Evolutionary conservation across 2,329 filamentous ascomycete species (phyloP), one percentile per base, ranked within the genome.

Genomic region (Diaporthe citri): DNA sequence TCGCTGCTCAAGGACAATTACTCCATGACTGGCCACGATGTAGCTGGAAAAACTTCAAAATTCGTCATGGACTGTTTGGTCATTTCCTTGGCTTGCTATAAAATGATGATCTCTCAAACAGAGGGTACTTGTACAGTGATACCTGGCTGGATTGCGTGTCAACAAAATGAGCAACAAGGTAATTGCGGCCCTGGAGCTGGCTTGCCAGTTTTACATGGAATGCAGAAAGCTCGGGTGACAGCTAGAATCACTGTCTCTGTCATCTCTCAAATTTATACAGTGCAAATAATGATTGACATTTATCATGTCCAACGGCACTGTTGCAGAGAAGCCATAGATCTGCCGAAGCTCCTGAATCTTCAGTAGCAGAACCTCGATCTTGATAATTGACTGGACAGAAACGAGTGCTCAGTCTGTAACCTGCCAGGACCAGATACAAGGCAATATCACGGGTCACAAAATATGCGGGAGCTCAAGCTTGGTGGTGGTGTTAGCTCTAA

Each of bases 401-500:
- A 17, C 59, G 9, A 43, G 20, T 2, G 3, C 7, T 60, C n/a
- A 62, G 36, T 20, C 39, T 10, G 15, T 22, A 9, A 15, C 17
- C 13, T 28, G 34, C 22, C 56, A 25, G 12, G 36, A 20, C 28
- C n/a, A 25, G 8, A 41, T 10, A 28, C 57, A 36, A 12, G 56
- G 9, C 46, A 20, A n/a, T n/a, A 8, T n/a, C 46, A 51, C 20
- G 8, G 20, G 20, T 7, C 20, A 9, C 20, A 51, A 3, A 3
- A 4, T 3, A 51, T 22, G 20, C 22, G 46, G 46, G 22, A 10
- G 25, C 10, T n/a, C 48, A 25, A 51, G 22, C 20, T 25, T 51
- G 48, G 48, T 12, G 9, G 2, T 12, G 2, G 7, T 0, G 28
- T 28, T 28, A 13, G 5, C 5, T 28, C 13, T 0, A 2, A 13